phyloP scores from a whole-genome alignment of 2,329 filamentous ascomycete species.

The Exophiala spinifera region DNA sequence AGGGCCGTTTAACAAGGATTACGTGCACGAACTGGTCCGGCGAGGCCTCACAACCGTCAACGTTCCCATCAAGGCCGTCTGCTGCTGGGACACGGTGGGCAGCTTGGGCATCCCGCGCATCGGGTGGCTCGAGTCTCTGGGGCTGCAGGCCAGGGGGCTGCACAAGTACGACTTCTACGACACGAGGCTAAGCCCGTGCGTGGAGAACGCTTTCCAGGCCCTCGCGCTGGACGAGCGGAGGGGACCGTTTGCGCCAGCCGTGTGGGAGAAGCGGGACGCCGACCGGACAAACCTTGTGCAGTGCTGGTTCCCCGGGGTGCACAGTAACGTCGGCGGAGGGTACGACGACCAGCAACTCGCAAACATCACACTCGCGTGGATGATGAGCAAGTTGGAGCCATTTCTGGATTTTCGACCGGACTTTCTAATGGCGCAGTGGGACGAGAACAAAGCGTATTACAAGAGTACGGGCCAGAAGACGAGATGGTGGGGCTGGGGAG shows the following conservation, averaged over 20 bases:
- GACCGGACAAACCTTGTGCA: conserved; percentile 40
- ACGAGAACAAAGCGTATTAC: conserved; percentile 26
- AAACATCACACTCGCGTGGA: conserved; percentile 50
- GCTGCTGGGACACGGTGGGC: conserved; percentile 37
- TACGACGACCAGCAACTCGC: conserved; percentile 49
- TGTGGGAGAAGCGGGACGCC: conserved; percentile 33
- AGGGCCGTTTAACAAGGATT: conserved; percentile 28
- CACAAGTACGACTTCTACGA: conserved; percentile 36
- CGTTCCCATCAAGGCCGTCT: conserved; percentile 34
- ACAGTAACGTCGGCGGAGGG: conserved; percentile 49
- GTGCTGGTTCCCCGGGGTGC: conserved; percentile 49
- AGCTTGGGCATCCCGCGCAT: conserved; percentile 33
- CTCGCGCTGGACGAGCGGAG: conserved; percentile 35
- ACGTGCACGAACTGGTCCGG: conserved; percentile 29
- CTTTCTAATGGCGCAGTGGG: conserved; percentile 25
- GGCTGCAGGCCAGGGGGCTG: conserved; percentile 21
- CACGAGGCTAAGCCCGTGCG: conserved; percentile 31
- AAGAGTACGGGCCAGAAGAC: conserved; percentile 24
- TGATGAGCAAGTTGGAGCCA: conserved; percentile 46
- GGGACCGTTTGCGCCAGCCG: conserved; percentile 33
- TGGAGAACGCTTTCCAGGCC: conserved; percentile 37
- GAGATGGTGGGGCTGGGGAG: conserved; percentile 30
- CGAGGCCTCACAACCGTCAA: conserved; percentile 24
- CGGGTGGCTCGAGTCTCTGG: conserved; percentile 21
- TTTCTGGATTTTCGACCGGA: conserved; percentile 30